phyloP scores from a whole-genome alignment of 78 protist genomes.

The Chrysochromulina tobinii region DNA sequence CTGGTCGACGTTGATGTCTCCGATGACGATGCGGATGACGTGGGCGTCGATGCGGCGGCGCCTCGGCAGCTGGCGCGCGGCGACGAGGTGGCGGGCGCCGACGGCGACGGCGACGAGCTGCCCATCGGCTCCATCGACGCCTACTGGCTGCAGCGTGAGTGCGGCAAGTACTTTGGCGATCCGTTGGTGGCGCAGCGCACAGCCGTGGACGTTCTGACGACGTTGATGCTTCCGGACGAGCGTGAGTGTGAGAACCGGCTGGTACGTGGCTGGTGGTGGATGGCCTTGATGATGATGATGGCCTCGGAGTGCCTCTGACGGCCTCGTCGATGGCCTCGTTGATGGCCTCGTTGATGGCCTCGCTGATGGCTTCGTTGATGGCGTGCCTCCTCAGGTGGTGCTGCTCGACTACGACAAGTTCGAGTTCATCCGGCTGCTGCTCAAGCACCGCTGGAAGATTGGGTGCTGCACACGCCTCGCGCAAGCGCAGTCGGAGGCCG shows the following conservation, averaged over 20 bases:
- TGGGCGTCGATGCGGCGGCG: conserved; percentile 33
- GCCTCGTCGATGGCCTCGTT: too few relatives aligned
- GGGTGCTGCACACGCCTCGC: conserved; percentile 70
- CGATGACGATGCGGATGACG: conserved; percentile 46
- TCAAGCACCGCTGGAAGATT: conserved; percentile 40
- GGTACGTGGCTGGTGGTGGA: not conserved
- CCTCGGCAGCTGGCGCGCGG: conserved; percentile 42
- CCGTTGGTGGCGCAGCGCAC: conserved; percentile 17
- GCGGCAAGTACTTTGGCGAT: not conserved
- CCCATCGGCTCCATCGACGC: conserved; percentile 30
- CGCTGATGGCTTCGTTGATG: too few relatives aligned
- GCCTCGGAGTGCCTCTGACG: not conserved
- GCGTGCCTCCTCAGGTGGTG: conserved; percentile 51
- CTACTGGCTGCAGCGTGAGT: conserved; percentile 41
- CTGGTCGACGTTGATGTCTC: conserved; percentile 26
- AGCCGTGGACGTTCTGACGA: conserved; percentile 32
- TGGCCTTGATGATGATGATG: not conserved
- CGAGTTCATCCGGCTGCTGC: conserved; percentile 72
- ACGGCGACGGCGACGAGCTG: conserved; percentile 18
- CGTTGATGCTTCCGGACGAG: conserved; percentile 31
- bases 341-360: too few relatives aligned
- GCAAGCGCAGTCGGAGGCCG: conserved; percentile 47
- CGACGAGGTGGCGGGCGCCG: conserved; percentile 61
- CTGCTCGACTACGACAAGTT: conserved; percentile 81
- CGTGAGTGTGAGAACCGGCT: conserved; percentile 76